These are phyloP conservation scores for Cladosporium oxysporum DNA, from an alignment of 2,329 filamentous ascomycete genomes.

Conservation along the genomic window DNA sequence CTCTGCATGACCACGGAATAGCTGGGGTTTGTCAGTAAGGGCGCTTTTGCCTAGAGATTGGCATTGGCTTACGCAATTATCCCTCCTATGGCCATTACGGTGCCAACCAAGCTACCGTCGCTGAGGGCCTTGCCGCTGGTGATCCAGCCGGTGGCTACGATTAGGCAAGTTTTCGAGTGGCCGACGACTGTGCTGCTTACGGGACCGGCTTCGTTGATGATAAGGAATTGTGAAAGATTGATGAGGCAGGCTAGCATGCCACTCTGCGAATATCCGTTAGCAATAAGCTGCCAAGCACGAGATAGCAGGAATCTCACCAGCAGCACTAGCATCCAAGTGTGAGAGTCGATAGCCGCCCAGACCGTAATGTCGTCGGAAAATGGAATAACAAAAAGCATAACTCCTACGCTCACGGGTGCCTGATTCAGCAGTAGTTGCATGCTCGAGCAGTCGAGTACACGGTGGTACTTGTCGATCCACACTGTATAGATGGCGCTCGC, in stretches of 20 bases:
- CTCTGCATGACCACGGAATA: slow-evolving; percentile 20
- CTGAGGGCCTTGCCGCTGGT: slow-evolving; percentile 29
- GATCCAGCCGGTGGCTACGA: slow-evolving; percentile 37
- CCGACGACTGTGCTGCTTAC: slow-evolving; percentile 39
- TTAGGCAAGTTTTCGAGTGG: slow-evolving; percentile 39
- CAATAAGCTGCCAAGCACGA: slow-evolving; percentile 10
- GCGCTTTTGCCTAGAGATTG: background rate
- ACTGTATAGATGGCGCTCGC: slow-evolving; percentile 69
- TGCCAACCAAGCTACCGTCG: slow-evolving; percentile 34
- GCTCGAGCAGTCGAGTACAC: slow-evolving; percentile 65
- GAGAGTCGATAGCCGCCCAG: slow-evolving; percentile 52
- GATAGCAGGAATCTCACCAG: slow-evolving; percentile 48
- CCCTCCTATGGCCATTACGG: slow-evolving; percentile 35
- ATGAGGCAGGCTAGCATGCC: slow-evolving; percentile 65
- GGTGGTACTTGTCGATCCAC: slow-evolving; percentile 67
- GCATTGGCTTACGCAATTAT: slow-evolving; percentile 33
- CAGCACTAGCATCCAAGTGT: slow-evolving; percentile 50
- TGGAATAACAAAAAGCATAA: slow-evolving; percentile 66
- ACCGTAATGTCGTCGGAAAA: slow-evolving; percentile 65
- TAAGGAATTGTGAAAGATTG: slow-evolving; percentile 49
- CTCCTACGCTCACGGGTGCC: slow-evolving; percentile 62
- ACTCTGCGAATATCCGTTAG: slow-evolving; percentile 47
- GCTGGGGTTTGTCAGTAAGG: slow-evolving; percentile 15
- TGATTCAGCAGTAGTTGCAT: slow-evolving; percentile 72
- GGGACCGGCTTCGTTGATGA: slow-evolving; percentile 37